Evolutionary conservation across 495 filamentous ascomycete genomes (phyloP), one percentile per base, ranked within the genome.

Genomic region (Opeltia flavorubescens): DNA sequence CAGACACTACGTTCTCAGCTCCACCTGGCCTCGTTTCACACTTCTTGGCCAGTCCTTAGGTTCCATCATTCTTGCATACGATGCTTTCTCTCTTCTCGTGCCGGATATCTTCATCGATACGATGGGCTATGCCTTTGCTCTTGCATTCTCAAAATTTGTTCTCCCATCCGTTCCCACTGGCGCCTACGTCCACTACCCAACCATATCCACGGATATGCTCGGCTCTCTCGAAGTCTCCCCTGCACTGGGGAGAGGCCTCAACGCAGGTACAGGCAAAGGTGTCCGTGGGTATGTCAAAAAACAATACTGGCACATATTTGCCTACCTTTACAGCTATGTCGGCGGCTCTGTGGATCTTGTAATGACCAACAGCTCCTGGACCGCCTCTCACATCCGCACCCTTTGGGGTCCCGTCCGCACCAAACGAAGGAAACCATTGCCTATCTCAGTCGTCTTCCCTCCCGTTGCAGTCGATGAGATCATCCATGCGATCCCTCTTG

Each of bases 171-270:
- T 95, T 17, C 88, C 93, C 3, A 93, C 86, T 2, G 86, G 74
- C 28, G 91, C 91, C 12, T 98, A 98, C 57, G 89, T 98, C 2
- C 91, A 98, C 62, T 98, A 95, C 59, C 91, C 91, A 5, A 95
- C 91, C 38, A 98, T 98, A 39, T 95, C 88, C 4, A 98, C 89
- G 27, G 93, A 98, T 61, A 98, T 98, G 91, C 80, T 98, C 5
- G 71, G 69, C 33, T 86, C 85, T 17, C 78, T 98, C 9, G 74
- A 86, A 48, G 25, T 2, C 38, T 23, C 18, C 20, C 75, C 83
- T 12, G 60, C 62, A 9, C 71, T 65, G 20, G 80, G 74, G n/a
- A 78, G 87, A 50, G 89, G 88, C 4, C 66, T 91, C 43, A 88
- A 95, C 59, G 84, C 86, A 5, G 87, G 88, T 26, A 70, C 78